These are phyloP conservation scores for Leucaena leucocephala DNA, from an alignment of 306 rosid species.

Conservation along the genomic window DNA sequence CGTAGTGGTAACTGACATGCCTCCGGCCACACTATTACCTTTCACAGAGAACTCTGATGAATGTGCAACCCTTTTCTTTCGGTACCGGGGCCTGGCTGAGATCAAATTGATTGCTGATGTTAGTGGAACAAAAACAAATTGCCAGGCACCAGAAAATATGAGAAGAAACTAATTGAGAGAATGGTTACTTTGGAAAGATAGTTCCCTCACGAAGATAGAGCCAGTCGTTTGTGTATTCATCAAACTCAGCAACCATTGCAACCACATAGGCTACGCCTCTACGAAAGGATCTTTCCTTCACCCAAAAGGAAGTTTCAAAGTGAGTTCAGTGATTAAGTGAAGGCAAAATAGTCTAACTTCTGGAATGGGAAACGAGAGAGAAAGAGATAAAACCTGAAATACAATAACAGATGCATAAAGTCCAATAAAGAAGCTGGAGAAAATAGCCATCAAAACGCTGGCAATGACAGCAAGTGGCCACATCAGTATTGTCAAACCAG, in stretches of 20 bases:
- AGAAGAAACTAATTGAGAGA: conserved; percentile 28
- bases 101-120: conserved; percentile 44
- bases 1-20: conserved; percentile 41
- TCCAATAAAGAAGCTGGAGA: conserved; percentile 75
- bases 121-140: conserved; percentile 27
- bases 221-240: conserved; percentile 89
- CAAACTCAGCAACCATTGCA: conserved; percentile 93
- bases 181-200: conserved; percentile 71
- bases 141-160: background rate
- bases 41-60: conserved; percentile 55
- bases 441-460: conserved; percentile 60
- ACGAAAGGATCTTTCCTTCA: conserved; percentile 79
- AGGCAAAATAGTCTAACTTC: conserved; percentile 7
- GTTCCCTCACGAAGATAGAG: conserved; percentile 86
- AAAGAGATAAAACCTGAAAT: conserved; percentile 58
- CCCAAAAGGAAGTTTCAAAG: conserved; percentile 31
- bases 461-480: conserved; percentile 87
- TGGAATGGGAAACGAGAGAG: background rate
- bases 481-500: conserved; percentile 80
- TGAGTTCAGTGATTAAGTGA: conserved; percentile 30
- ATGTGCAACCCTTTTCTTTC: conserved; percentile 56
- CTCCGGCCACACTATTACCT: conserved; percentile 44
- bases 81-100: conserved; percentile 93
- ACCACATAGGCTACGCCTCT: conserved; percentile 75
- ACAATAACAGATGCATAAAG: conserved; percentile 74